Evolutionary conservation across 192 early-diverging fungal genomes (phyloP).

Genomic region (Coemansia sp.): DNA sequence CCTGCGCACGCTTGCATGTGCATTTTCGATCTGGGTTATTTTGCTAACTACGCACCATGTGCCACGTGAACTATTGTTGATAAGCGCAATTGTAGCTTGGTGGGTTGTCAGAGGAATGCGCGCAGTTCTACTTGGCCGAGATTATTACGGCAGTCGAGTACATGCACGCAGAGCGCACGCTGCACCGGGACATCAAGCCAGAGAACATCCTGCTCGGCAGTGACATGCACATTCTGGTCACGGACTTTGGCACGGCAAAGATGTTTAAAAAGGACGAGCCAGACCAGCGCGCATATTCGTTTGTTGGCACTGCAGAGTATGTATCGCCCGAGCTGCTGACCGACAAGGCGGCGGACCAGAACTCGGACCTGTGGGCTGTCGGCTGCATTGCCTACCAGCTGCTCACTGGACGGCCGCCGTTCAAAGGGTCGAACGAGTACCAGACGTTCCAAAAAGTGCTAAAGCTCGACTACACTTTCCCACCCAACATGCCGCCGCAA

Average conservation of each 20-base stretch:
- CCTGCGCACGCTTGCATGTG: slow-evolving; percentile 1
- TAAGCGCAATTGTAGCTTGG: slow-evolving; percentile 58
- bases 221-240: slow-evolving; percentile 90
- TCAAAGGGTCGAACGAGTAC: slow-evolving; percentile 94
- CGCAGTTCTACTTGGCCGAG: slow-evolving; percentile 86
- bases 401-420: slow-evolving; percentile 84
- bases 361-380: slow-evolving; percentile 80
- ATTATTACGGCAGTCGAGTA: slow-evolving; percentile 84
- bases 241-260: slow-evolving; percentile 94
- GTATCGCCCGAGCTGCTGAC: slow-evolving; percentile 94
- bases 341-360: slow-evolving; percentile 78
- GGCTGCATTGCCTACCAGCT: slow-evolving; percentile 94
- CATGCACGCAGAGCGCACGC: slow-evolving; percentile 79
- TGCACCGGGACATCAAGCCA: slow-evolving; percentile 96
- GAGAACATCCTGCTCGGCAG: slow-evolving; percentile 89
- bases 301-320: slow-evolving; percentile 99
- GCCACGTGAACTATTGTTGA: slow-evolving; percentile 7
- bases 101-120: slow-evolving; percentile 58
- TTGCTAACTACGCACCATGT: background rate
- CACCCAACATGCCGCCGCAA: slow-evolving; percentile 65
- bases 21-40: slow-evolving; percentile 1
- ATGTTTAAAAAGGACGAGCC: slow-evolving; percentile 39
- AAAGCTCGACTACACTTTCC: slow-evolving; percentile 83
- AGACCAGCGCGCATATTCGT: slow-evolving; percentile 70
- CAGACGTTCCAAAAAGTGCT: slow-evolving; percentile 95